These are phyloP conservation scores for Sphaceloma murrayae DNA, from an alignment of 2,329 filamentous ascomycete genomes.

Conservation along the genomic window DNA sequence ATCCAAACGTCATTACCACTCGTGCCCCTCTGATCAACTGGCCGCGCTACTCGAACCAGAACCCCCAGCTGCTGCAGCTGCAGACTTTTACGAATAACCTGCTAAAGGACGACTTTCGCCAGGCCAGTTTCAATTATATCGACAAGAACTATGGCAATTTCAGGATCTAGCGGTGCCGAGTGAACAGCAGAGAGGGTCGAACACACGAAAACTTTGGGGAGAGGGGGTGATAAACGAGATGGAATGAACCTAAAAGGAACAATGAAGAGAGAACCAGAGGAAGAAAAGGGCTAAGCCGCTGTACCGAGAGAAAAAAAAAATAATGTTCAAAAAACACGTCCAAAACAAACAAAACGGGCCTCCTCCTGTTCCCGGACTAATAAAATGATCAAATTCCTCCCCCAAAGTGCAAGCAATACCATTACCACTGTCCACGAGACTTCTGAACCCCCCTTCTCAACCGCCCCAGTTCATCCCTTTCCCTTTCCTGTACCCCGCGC, in stretches of 20 bases:
- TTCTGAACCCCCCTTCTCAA: neutral
- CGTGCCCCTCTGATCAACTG: constrained; percentile 8
- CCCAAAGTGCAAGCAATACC: no score
- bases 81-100: constrained; percentile 31
- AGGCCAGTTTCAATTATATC: constrained; percentile 37
- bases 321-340: neutral
- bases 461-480: constrained; percentile 15
- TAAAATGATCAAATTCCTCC: no score
- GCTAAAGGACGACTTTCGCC: constrained; percentile 42
- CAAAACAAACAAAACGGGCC: neutral
- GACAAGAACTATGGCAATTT: constrained; percentile 22
- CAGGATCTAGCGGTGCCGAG: constrained; percentile 18
- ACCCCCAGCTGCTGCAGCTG: constrained; percentile 43
- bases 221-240: neutral
- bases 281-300: no score
- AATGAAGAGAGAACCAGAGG: no score
- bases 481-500: constrained; percentile 16
- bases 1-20: constrained; percentile 29
- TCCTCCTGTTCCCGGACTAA: neutral
- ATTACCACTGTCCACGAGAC: neutral
- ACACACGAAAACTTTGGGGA: neutral
- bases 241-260: neutral
- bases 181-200: neutral
- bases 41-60: constrained; percentile 24
- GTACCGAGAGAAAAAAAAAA: no score